Evolutionary conservation across 768 basidiomycete genomes (phyloP).

Genomic region (Clavulina sp.): DNA sequence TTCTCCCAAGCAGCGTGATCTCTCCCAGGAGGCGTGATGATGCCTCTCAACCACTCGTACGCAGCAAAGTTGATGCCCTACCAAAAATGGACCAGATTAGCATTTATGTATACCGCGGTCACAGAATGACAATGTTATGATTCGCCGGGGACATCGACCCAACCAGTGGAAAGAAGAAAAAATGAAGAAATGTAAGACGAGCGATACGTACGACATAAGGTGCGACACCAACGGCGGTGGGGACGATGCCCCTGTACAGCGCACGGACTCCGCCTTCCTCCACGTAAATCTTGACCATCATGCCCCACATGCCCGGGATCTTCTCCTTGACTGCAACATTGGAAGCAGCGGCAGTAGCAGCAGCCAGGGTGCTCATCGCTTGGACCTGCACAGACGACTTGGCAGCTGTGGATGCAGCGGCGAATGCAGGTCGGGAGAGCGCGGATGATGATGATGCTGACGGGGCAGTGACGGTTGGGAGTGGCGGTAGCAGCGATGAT

Average conservation of each 20-base stretch:
- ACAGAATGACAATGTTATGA: conserved; percentile 2
- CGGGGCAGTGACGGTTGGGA: neutral
- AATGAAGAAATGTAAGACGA: conserved; percentile 27
- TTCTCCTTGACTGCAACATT: conserved; percentile 22
- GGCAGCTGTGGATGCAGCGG: conserved; percentile 3
- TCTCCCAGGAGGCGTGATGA: conserved; percentile 59
- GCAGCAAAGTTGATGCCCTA: conserved; percentile 77
- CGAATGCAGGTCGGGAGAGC: neutral
- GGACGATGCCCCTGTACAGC: conserved; percentile 64
- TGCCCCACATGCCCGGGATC: conserved; percentile 46
- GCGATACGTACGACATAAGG: conserved; percentile 29
- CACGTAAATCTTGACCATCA: conserved; percentile 77
- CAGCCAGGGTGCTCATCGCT: conserved; percentile 12
- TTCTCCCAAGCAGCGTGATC: conserved; percentile 52
- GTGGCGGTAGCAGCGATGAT: neutral
- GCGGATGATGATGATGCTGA: neutral
- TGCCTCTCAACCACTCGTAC: conserved; percentile 65
- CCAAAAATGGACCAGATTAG: neutral
- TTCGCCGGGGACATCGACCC: too few relatives aligned
- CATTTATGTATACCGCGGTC: neutral
- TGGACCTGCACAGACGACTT: conserved; percentile 6
- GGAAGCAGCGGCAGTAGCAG: conserved; percentile 16
- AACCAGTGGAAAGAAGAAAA: neutral
- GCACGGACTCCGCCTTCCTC: conserved; percentile 86
- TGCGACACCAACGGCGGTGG: conserved; percentile 79